These are phyloP conservation scores for Malania oleifera DNA, from an alignment of 164 flowering plant genomes.

Conservation along the genomic window DNA sequence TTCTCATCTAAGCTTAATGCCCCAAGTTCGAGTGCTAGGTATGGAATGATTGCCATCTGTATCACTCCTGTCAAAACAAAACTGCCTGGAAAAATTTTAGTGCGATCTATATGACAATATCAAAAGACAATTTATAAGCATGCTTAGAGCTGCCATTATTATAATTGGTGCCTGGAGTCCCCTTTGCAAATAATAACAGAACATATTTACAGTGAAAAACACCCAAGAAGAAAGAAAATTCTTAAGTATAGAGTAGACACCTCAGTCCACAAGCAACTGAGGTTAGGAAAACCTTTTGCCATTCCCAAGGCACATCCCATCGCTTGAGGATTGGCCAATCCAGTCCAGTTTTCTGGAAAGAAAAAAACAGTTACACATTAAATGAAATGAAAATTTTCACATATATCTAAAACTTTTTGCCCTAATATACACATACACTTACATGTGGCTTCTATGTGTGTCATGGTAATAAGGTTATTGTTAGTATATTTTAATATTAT, in stretches of 20 bases:
- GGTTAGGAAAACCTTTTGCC: constrained; percentile 74
- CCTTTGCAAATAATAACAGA: neutral
- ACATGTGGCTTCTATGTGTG: too few relatives aligned
- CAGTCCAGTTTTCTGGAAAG: constrained; percentile 33
- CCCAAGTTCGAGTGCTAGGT: constrained; percentile 48
- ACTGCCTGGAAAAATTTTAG: constrained; percentile 75
- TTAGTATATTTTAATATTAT: too few relatives aligned
- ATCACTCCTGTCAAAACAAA: constrained; percentile 93
- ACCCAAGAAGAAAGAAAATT: neutral
- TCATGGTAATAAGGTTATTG: too few relatives aligned
- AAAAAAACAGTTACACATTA: neutral
- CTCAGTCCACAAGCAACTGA: constrained; percentile 82
- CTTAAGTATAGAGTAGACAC: constrained; percentile 24
- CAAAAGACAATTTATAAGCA: neutral
- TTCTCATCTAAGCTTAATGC: constrained; percentile 78
- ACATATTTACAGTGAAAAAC: neutral
- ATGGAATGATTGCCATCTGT: constrained; percentile 57
- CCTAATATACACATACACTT: too few relatives aligned
- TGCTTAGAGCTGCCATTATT: too few relatives aligned
- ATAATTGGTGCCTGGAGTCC: too few relatives aligned
- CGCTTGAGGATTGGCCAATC: constrained; percentile 62
- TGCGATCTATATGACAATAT: neutral
- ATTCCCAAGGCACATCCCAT: constrained; percentile 93
- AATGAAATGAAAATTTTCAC: neutral
- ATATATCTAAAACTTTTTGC: too few relatives aligned